A percentile compares a stretch with the other conserved stretches of the same genome.
These are phyloP conservation scores for Amanita jacksonii DNA, from an alignment of 768 basidiomycete genomes.

Conservation along the genomic window DNA sequence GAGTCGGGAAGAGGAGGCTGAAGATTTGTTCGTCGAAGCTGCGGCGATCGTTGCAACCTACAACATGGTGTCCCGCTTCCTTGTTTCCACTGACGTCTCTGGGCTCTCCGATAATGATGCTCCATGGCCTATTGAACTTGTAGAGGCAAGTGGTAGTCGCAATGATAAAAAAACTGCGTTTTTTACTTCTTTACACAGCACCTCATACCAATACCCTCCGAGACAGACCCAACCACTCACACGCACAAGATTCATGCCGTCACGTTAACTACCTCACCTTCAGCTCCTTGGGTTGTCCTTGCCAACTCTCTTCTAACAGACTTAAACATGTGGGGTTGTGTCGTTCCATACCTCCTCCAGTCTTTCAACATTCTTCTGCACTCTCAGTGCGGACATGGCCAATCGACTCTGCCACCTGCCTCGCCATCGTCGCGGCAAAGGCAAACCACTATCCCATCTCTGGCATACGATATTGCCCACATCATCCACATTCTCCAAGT, in stretches of 20 bases:
- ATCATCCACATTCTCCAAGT: constrained; percentile 28
- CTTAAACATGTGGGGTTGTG: constrained; percentile 36
- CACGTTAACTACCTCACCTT: constrained; percentile 27
- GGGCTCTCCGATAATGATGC: constrained; percentile 37
- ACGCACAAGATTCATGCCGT: constrained; percentile 31
- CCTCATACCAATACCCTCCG: constrained; percentile 27
- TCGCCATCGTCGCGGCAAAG: constrained; percentile 13
- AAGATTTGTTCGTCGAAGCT: constrained; percentile 47
- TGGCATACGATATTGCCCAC: constrained; percentile 34
- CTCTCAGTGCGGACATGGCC: constrained; percentile 44
- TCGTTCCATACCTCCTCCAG: constrained; percentile 31
- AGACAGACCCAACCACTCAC: constrained; percentile 12
- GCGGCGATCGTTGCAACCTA: constrained; percentile 44
- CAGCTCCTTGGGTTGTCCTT: constrained; percentile 42
- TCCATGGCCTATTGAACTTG: constrained; percentile 40
- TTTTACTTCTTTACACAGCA: no score
- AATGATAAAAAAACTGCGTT: no score
- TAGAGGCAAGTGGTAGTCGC: constrained; percentile 24
- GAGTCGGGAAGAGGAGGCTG: constrained; percentile 14
- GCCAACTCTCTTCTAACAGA: constrained; percentile 42
- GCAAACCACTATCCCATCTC: constrained; percentile 30
- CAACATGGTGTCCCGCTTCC: constrained; percentile 64
- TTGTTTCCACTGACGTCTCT: constrained; percentile 51
- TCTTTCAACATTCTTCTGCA: constrained; percentile 37
- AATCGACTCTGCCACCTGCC: constrained; percentile 25